Percentiles rank a stretch among this genome's conserved stretches.
These are phyloP conservation scores for Alternaria metachromatica DNA, from an alignment of 2,329 filamentous ascomycete species.

Conservation along the genomic window DNA sequence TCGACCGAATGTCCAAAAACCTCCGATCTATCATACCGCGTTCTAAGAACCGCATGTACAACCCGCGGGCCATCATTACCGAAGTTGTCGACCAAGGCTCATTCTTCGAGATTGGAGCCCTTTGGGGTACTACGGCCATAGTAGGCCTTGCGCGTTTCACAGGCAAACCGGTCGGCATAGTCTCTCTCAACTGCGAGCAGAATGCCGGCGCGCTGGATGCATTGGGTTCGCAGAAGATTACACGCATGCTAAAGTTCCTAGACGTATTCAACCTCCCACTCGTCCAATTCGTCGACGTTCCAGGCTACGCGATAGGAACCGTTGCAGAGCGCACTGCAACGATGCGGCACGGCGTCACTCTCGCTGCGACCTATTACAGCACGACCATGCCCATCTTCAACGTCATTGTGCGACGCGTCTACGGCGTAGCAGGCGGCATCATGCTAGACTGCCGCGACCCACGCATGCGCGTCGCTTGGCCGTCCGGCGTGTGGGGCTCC, in stretches of 20 bases:
- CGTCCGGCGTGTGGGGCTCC: constrained; percentile 67
- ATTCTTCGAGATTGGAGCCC: constrained; percentile 69
- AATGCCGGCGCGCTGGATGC: constrained; percentile 68
- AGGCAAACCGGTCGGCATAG: constrained; percentile 65
- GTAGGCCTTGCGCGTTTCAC: constrained; percentile 65
- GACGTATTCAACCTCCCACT: constrained; percentile 71
- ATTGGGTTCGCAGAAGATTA: constrained; percentile 66
- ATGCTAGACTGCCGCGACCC: constrained; percentile 70
- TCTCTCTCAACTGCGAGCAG: constrained; percentile 66
- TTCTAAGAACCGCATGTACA: constrained; percentile 65
- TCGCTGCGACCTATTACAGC: constrained; percentile 67
- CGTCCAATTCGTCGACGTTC: constrained; percentile 68
- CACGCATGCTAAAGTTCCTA: constrained; percentile 66
- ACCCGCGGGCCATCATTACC: constrained; percentile 63
- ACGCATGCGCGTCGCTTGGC: constrained; percentile 68
- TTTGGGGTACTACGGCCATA: constrained; percentile 69
- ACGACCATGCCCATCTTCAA: constrained; percentile 69
- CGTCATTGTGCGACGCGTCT: constrained; percentile 66
- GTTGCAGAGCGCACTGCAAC: constrained; percentile 68
- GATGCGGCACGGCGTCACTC: constrained; percentile 68
- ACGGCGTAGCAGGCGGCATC: constrained; percentile 69
- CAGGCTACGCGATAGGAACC: constrained; percentile 68
- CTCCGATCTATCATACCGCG: constrained; percentile 65
- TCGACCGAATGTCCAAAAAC: constrained; percentile 56
- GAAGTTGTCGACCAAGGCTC: constrained; percentile 62